Evolutionary conservation across 2,329 filamentous ascomycete genomes (phyloP).

Genomic region (Metarhizium robertsii): DNA sequence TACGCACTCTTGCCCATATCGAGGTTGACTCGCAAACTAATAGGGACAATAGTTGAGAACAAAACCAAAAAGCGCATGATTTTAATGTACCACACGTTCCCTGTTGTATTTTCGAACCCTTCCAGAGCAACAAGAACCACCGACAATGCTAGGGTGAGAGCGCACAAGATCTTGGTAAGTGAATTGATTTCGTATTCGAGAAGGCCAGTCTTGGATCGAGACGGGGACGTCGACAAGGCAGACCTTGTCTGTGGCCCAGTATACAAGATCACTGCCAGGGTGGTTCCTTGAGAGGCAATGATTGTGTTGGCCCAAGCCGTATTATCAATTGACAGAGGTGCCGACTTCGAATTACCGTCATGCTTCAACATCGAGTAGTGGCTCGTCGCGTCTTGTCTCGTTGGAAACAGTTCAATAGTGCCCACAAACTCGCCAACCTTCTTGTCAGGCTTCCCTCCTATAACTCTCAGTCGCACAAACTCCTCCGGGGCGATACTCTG

Average conservation of each 20-base stretch:
- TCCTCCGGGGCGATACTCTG: conserved; percentile 68
- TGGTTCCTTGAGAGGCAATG: conserved; percentile 83
- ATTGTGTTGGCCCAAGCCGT: conserved; percentile 98
- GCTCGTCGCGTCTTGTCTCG: conserved; percentile 37
- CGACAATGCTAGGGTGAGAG: conserved; percentile 77
- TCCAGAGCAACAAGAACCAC: conserved; percentile 82
- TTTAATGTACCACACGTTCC: conserved; percentile 81
- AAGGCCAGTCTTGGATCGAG: conserved; percentile 86
- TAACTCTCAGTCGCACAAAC: conserved; percentile 60
- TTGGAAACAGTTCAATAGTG: conserved; percentile 67
- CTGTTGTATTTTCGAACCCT: conserved; percentile 60
- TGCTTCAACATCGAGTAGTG: conserved; percentile 25
- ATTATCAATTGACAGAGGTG: conserved; percentile 85
- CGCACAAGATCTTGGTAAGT: conserved; percentile 89
- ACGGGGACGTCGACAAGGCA: conserved; percentile 83
- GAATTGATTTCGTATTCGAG: conserved; percentile 96
- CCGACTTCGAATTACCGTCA: conserved; percentile 40
- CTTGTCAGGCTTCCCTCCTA: conserved; percentile 82
- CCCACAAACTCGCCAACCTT: conserved; percentile 93
- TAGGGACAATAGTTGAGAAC: conserved; percentile 98
- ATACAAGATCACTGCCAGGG: conserved; percentile 85
- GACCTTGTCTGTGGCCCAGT: conserved; percentile 91
- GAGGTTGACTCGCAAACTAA: conserved; percentile 90
- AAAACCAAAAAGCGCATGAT: conserved; percentile 97
- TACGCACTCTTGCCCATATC: conserved; percentile 97